Base-by-base conservation (phyloP, 805 yeast species). In the Kregervanrija delftensis region DNA sequence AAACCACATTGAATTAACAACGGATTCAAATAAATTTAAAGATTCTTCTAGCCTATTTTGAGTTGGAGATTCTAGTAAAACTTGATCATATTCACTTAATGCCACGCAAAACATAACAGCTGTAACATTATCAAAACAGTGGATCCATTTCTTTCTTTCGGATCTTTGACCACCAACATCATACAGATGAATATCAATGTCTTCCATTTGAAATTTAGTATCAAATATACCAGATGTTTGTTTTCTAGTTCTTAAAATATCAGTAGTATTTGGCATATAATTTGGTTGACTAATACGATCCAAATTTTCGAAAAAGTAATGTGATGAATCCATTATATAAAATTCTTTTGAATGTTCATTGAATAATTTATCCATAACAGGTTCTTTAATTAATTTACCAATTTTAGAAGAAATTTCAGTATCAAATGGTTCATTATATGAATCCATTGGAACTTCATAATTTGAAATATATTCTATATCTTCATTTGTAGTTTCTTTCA, bases 161-260 rank as follows among this genome's bases (percentile, higher is more conserved):
- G 95, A 81, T 56, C 99, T 73, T 65, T 93, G 99, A 1, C 97
- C 97, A 50, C 97, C 97, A 40, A 90, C 96, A 63, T 90, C 97
- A 58, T 71, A 80, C 54, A 83, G 70, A 55, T 80, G 86, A 41
- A 83, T 66, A 54, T 74, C 73, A 35, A 81, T 60, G 28, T 79
- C 80, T 38, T 85, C 88, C 77, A 89, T 74, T 48, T 79, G 80
- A 56, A 90, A 86, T 46, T 76, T 72, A 47, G 87, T 81, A 60
- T 89, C 96, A 55, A 82, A 86, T 16, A 90, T 86, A 64, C 97
- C 96, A 1, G 95, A 84, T 0, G 97, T 90, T 66, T 87, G 90
- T 60, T 87, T 85, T 68, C 97, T 79, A 12, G 96, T 87, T 50
- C 95, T 72, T 53, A 90, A 70, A 30, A 89, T 81, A 65, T 90